Base-by-base conservation (phyloP, 2,329 filamentous ascomycete species). In the Cladosporium sp. region DNA sequence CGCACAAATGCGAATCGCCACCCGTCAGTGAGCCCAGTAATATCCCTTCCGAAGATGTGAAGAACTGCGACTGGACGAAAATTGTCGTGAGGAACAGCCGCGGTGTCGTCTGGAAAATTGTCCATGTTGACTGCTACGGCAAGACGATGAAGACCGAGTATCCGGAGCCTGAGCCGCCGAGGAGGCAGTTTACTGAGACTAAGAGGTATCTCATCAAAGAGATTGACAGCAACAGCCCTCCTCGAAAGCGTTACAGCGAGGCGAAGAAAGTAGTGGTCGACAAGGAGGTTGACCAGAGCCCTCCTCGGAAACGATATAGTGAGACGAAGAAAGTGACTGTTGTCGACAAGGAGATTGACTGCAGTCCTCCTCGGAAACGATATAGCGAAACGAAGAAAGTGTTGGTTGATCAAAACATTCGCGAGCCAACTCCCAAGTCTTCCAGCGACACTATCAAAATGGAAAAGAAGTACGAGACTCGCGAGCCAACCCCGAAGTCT, bases 121-220 rank as follows among this genome's bases (percentile, higher is more conserved):
- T 56, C 60, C 34, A 56, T 14, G 60, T 63, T 36, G 49, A 63
- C 49, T 63, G 60, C 34, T 6, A 56, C 3, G 60, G 60, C 49
- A 54, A 63, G 34, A 63, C 60, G 5, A 63, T 63, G 49, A 63
- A 63, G 48, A 63, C 60, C 0, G 49, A 63, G 34, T 63, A 63
- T 21, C 60, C 60, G 5, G 32, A 63, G 23, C 49, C 49, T 3
- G 60, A 46, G 2, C 49, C 60, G 18, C 34, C 23, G 2, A 21
- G 28, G 18, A 23, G 60, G 18, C 49, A 51, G 6, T 56, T 18
- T 10, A 46, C 30, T 13, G 60, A 63, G 18, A 63, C 60, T 1
- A 63, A 26, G 25, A 51, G 60, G 8, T 54, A 39, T n/a, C 16
- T 54, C 11, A 25, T 39, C 34, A 54, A 54, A 25, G 49, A 63